A percentile compares a stretch with the other conserved stretches of the same genome.
Evolutionary conservation across 73 alveolate genomes (phyloP).

Genomic region (Urostyla sp.): DNA sequence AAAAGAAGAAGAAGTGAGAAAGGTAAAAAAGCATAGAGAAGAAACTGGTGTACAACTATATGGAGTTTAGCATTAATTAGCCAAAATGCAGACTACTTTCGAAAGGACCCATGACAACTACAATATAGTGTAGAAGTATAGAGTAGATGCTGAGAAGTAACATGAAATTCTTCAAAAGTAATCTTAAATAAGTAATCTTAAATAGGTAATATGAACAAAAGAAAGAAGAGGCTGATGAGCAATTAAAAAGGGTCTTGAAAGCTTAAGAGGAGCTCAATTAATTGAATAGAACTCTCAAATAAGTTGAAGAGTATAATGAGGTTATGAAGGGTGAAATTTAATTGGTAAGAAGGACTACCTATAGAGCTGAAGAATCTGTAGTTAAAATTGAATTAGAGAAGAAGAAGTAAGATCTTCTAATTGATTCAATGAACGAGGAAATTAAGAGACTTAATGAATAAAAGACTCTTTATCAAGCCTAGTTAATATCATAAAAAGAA

Average conservation of each 20-base stretch:
- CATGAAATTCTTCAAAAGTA: constrained; percentile 72
- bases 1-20: constrained; percentile 82
- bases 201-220: constrained; percentile 75
- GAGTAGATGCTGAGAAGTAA: constrained; percentile 87
- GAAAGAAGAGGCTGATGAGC: constrained; percentile 90
- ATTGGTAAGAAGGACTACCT: constrained; percentile 89
- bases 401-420: constrained; percentile 86
- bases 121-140: constrained; percentile 82
- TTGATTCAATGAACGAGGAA: constrained; percentile 91
- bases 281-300: constrained; percentile 85
- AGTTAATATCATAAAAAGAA: constrained; percentile 80
- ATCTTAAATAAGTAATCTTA: too few relatives aligned
- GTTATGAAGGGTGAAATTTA: constrained; percentile 96
- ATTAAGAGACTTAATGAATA: constrained; percentile 84
- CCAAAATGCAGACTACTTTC: constrained; percentile 86
- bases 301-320: constrained; percentile 95
- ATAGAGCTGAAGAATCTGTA: constrained; percentile 96
- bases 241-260: constrained; percentile 76
- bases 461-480: constrained; percentile 81
- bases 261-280: constrained; percentile 91
- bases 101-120: constrained; percentile 89
- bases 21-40: constrained; percentile 78
- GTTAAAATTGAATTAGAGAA: constrained; percentile 86
- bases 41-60: constrained; percentile 91
- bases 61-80: constrained; percentile 88